Conservation (phyloP, 2,329 filamentous ascomycete species). For the Colletotrichum falcatum region DNA sequence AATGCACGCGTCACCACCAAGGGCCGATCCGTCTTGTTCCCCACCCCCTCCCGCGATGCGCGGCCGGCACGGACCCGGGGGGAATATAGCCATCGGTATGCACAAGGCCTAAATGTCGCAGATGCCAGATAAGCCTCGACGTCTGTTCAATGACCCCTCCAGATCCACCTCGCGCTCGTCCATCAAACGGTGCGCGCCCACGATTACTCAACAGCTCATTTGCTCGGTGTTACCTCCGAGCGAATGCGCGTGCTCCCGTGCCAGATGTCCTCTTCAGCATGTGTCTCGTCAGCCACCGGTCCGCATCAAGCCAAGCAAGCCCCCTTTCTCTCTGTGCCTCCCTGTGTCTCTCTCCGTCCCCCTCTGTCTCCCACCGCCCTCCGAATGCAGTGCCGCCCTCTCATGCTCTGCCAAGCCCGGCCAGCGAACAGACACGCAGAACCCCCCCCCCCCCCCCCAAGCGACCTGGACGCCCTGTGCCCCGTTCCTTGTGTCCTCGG, state of each 20-base stretch:
- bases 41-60: neutral
- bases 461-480: neutral
- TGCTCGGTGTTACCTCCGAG: neutral
- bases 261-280: too few relatives aligned
- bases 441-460: too few relatives aligned
- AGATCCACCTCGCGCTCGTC: too few relatives aligned
- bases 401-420: neutral
- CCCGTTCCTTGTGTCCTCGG: neutral
- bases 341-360: too few relatives aligned
- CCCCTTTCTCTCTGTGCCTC: neutral
- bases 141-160: constrained; percentile 34
- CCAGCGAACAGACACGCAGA: neutral
- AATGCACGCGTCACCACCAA: constrained; percentile 1
- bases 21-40: neutral
- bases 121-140: constrained; percentile 18
- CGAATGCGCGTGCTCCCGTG: neutral
- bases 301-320: too few relatives aligned
- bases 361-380: neutral
- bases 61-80: neutral
- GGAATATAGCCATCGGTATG: too few relatives aligned
- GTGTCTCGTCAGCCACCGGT: neutral
- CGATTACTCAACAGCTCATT: neutral
- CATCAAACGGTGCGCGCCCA: neutral
- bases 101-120: constrained; percentile 3
- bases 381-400: neutral